Evolutionary conservation across 208 protist species (phyloP), one percentile per base, ranked within the genome.

Genomic region (Polymyxa betae): DNA sequence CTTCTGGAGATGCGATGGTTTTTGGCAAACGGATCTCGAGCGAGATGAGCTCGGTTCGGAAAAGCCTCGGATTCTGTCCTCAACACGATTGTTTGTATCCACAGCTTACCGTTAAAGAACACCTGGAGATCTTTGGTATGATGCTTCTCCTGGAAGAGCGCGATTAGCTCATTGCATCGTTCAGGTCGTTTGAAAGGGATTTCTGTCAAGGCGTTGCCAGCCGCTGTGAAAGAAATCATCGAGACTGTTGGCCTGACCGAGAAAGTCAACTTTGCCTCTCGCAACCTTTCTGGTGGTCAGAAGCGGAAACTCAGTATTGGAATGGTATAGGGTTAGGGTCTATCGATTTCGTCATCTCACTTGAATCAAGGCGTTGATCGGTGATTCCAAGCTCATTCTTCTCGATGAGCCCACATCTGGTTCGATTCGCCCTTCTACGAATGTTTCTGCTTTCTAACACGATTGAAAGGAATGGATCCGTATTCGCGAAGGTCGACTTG

Each of bases 381-480:
- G 5, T n/a, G 5, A 40, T 43, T 16, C 12, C 5, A 82, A 40
- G 5, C 72, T 82, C 16, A 5, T 5, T n/a, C n/a, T 35, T 5
- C 72, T 35, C 12, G 16, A 35, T 43, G 72, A 82, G 52, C 32
- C 77, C 38, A 40, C 12, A 5, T 29, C 5, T 72, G 38, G 12
- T 89, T 29, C 12, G 43, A 29, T 24, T 91, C 16, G 1, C 32
- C 44, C 20, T 44, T 20, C 49, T 91, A 35, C 5, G n/a, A 0
- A 1, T 60, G 32, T 91, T 89, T 89, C 20, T 90, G 32, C 54
- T 77, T 32, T 29, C 92, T 41, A 91, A 90, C 90, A 32, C 41
- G 16, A 35, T 92, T 93, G 20, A 68, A 93, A 32, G 95, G 95
- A 20, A 91, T 91, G 89, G 89, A 91, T 64, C 89, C 68, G 12